Evolutionary conservation across 371 early-diverging fungal genomes (phyloP).

Genomic region (Dipsacomyces acuminosporus): DNA sequence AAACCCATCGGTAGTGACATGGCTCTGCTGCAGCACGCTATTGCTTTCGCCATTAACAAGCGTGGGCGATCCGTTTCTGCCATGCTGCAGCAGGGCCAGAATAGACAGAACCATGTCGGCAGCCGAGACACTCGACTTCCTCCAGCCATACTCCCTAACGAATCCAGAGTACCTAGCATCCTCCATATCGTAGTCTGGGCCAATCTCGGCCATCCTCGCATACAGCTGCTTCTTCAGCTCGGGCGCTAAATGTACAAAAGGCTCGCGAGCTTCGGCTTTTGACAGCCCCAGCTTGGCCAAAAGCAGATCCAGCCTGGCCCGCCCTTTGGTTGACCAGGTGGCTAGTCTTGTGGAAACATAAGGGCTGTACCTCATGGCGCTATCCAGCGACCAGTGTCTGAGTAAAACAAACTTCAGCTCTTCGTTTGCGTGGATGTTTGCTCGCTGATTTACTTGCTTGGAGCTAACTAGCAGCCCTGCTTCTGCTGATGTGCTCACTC

Average conservation of each 20-base stretch:
- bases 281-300: conserved; percentile 84
- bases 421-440: conserved; percentile 47
- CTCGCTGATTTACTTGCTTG: conserved; percentile 16
- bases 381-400: conserved; percentile 87
- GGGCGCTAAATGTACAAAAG: conserved; percentile 76
- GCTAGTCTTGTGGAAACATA: conserved; percentile 81
- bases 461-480: conserved; percentile 34
- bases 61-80: too few relatives aligned
- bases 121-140: conserved; percentile 66
- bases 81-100: conserved; percentile 61
- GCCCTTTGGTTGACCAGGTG: conserved; percentile 79
- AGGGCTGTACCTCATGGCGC: conserved; percentile 78
- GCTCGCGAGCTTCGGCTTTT: conserved; percentile 15
- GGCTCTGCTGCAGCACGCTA: conserved; percentile 16
- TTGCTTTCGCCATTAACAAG: too few relatives aligned
- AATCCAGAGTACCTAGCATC: conserved; percentile 78
- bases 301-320: conserved; percentile 67
- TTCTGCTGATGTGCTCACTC: conserved; percentile 12
- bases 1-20: conserved; percentile 54
- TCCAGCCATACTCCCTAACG: conserved; percentile 70
- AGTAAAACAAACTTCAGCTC: conserved; percentile 82
- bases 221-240: conserved; percentile 62
- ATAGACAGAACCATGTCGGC: conserved; percentile 78
- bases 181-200: conserved; percentile 71
- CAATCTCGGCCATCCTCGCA: conserved; percentile 61